phyloP scores from a whole-genome alignment of 257 asterid genomes.

The Nicotiana noctiflora region DNA sequence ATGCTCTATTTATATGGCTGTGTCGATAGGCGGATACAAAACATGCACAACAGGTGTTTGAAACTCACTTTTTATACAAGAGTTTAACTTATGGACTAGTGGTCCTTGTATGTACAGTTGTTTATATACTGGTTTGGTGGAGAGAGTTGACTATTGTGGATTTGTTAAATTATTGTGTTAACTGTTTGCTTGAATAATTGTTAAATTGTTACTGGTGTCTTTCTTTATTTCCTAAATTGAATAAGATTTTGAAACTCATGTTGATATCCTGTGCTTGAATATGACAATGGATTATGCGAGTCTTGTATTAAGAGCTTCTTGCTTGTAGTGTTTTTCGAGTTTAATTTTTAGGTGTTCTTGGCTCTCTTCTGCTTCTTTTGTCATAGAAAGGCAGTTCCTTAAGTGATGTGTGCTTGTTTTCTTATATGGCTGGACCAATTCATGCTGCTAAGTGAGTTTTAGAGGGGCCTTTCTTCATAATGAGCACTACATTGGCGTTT shows the following conservation, averaged over 20 bases:
- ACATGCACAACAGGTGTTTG: not conserved
- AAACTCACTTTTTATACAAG: not conserved
- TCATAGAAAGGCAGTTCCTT: too few relatives aligned
- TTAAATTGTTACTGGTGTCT: too few relatives aligned
- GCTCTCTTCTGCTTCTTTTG: not conserved
- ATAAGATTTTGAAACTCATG: not conserved
- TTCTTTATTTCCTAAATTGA: not conserved
- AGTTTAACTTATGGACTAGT: not conserved
- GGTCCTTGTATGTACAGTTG: not conserved
- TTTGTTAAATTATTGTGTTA: not conserved
- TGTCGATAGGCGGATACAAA: not conserved
- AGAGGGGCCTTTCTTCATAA: too few relatives aligned
- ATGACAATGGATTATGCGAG: not conserved
- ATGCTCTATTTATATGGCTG: not conserved
- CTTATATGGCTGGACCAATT: not conserved
- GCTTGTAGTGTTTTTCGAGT: not conserved
- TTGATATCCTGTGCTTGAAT: not conserved
- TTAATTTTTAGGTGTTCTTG: not conserved
- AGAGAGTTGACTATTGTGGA: not conserved
- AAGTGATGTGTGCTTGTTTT: not conserved
- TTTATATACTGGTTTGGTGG: not conserved
- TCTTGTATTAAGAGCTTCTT: not conserved
- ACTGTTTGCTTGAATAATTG: not conserved
- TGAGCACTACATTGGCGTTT: too few relatives aligned
- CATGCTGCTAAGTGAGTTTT: too few relatives aligned